Conservation (phyloP, 768 basidiomycete genomes). For the Cystoderma amianthinum region DNA sequence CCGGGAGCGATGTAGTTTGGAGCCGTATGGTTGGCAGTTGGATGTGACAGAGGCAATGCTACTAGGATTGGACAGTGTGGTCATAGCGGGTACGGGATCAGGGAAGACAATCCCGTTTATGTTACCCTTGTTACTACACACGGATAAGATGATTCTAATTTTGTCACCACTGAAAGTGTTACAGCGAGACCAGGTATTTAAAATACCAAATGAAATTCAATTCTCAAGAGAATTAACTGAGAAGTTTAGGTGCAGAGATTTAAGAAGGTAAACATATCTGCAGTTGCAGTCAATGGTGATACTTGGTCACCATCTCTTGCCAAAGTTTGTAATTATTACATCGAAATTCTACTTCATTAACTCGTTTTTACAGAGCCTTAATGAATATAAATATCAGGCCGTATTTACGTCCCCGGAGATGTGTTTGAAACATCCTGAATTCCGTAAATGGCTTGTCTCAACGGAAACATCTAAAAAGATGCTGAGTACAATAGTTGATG, state of each 20-base stretch:
- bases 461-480: constrained; percentile 13
- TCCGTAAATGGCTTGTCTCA: constrained; percentile 14
- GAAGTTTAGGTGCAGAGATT: constrained; percentile 17
- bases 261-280: no score
- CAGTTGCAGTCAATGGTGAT: constrained; percentile 27
- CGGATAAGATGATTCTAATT: no score
- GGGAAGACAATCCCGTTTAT: no score
- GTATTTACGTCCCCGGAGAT: constrained; percentile 32
- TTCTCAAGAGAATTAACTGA: constrained; percentile 7
- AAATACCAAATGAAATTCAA: no score
- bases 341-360: not conserved
- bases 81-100: constrained; percentile 25
- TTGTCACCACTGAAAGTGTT: no score
- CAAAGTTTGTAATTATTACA: constrained; percentile 17
- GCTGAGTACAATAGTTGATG: constrained; percentile 22
- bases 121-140: no score
- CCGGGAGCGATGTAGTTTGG: constrained; percentile 8
- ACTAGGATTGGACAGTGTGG: constrained; percentile 21
- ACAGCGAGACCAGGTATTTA: no score
- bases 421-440: constrained; percentile 22
- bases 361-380: not conserved
- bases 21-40: constrained; percentile 28
- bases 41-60: no score
- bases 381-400: constrained; percentile 12
- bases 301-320: constrained; percentile 18